Percentiles rank a stretch among this genome's conserved stretches.
Evolutionary conservation across 257 asterid species (phyloP).

Genomic region (Ilex asprella): DNA sequence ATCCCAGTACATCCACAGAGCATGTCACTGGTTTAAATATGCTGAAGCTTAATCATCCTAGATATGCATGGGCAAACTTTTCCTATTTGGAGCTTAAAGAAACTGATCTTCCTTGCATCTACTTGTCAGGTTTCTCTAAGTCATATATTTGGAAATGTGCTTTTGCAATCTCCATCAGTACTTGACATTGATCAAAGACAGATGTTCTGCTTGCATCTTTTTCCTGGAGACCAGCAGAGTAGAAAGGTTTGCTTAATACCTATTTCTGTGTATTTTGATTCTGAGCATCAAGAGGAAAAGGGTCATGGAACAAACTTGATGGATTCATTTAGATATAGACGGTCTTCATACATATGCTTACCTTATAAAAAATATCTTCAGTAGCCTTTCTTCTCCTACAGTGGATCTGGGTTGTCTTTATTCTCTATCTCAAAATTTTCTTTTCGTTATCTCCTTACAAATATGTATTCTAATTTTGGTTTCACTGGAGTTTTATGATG

Average conservation of each 20-base stretch:
- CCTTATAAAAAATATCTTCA: neutral
- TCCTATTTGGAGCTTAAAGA: conserved; percentile 4
- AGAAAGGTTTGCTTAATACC: conserved; percentile 36
- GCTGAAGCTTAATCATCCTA: neutral
- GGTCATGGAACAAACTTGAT: no score
- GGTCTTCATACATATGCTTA: neutral
- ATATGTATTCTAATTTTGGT: neutral
- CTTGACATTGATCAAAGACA: conserved; percentile 66
- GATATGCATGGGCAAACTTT: neutral
- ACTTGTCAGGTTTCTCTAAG: conserved; percentile 52
- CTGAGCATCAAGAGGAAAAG: no score
- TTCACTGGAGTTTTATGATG: neutral
- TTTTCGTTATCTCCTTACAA: neutral
- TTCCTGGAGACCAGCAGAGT: conserved; percentile 52
- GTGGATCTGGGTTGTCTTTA: neutral
- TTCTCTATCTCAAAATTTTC: neutral
- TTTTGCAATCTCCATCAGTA: conserved; percentile 59
- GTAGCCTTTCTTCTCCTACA: no score
- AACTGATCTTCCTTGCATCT: conserved; percentile 5
- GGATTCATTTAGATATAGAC: no score
- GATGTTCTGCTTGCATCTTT: conserved; percentile 69
- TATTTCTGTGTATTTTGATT: neutral
- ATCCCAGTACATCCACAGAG: neutral
- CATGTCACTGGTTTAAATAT: neutral
- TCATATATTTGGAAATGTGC: conserved; percentile 49